Percentiles rank a stretch among this genome's conserved stretches.
Evolutionary conservation across 192 early-diverging fungal species (phyloP).

Genomic region (Backusella morwellensis): DNA sequence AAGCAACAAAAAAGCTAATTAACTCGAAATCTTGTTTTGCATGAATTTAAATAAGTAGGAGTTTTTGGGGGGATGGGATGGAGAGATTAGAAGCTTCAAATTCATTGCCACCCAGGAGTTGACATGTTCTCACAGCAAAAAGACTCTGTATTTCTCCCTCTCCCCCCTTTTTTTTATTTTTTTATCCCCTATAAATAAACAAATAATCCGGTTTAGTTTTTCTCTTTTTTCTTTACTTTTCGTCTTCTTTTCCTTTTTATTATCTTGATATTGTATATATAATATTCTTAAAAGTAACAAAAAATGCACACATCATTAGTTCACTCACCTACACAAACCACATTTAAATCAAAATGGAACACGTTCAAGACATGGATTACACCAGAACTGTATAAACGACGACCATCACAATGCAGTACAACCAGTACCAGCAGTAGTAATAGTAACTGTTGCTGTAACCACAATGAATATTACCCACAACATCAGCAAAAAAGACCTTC

Average conservation of each 20-base stretch:
- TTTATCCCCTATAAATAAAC: neutral
- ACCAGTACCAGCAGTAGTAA: neutral
- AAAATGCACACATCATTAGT: neutral
- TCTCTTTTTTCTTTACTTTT: neutral
- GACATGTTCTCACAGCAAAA: constrained; percentile 2
- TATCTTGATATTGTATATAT: neutral
- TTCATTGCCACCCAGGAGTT: constrained; percentile 1
- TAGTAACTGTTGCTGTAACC: neutral
- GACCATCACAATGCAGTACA: constrained; percentile 17
- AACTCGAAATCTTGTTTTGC: neutral
- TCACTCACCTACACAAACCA: neutral
- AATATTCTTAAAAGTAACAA: neutral
- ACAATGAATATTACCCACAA: neutral
- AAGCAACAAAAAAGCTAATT: neutral
- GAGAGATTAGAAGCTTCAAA: neutral
- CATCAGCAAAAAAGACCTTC: neutral
- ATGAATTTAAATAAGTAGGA: constrained; percentile 9
- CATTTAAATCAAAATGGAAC: constrained; percentile 16
- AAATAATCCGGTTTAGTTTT: neutral
- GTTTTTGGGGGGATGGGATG: neutral
- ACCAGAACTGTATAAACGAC: constrained; percentile 11
- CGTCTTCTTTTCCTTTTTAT: neutral
- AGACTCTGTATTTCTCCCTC: neutral
- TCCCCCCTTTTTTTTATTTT: neutral
- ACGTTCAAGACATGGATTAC: constrained; percentile 15